Evolutionary conservation across 352 stramenopile genomes (phyloP).

Genomic region (Thalassiosira livingstoniorum): DNA sequence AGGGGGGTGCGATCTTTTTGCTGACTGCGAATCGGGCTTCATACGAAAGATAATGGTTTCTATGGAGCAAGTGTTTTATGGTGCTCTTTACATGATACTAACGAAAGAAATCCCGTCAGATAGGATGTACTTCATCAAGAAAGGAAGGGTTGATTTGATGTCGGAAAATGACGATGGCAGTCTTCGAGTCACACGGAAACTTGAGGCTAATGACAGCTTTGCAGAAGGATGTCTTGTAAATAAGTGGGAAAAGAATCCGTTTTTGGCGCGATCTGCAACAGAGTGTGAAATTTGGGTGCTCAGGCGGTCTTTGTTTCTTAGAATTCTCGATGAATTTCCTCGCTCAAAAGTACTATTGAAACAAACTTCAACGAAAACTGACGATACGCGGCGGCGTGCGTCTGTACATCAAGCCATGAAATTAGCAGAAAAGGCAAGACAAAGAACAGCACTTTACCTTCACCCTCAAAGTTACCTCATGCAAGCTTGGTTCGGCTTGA

Average conservation of each 20-base stretch:
- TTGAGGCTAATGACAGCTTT: slow-evolving; percentile 67
- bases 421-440: slow-evolving; percentile 32
- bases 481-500: slow-evolving; percentile 63
- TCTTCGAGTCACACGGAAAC: slow-evolving; percentile 50
- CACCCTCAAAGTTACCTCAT: slow-evolving; percentile 69
- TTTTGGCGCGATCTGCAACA: slow-evolving; percentile 56
- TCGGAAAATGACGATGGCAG: slow-evolving; percentile 31
- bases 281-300: slow-evolving; percentile 77
- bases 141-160: slow-evolving; percentile 66
- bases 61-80: slow-evolving; percentile 68
- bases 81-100: slow-evolving; percentile 54
- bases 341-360: slow-evolving; percentile 32
- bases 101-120: slow-evolving; percentile 40
- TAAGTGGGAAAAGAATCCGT: slow-evolving; percentile 64
- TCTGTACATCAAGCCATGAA: slow-evolving; percentile 45
- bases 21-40: slow-evolving; percentile 64
- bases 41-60: slow-evolving; percentile 65
- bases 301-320: slow-evolving; percentile 52
- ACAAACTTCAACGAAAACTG: slow-evolving; percentile 24
- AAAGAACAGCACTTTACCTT: slow-evolving; percentile 41
- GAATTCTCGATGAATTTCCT: slow-evolving; percentile 62
- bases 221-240: slow-evolving; percentile 66
- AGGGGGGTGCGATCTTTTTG: slow-evolving; percentile 62
- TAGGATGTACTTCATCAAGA: slow-evolving; percentile 77
- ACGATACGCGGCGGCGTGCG: slow-evolving; percentile 32